These are phyloP conservation scores for Scorias spongiosa DNA, from an alignment of 2,329 filamentous ascomycete genomes.

Conservation along the genomic window DNA sequence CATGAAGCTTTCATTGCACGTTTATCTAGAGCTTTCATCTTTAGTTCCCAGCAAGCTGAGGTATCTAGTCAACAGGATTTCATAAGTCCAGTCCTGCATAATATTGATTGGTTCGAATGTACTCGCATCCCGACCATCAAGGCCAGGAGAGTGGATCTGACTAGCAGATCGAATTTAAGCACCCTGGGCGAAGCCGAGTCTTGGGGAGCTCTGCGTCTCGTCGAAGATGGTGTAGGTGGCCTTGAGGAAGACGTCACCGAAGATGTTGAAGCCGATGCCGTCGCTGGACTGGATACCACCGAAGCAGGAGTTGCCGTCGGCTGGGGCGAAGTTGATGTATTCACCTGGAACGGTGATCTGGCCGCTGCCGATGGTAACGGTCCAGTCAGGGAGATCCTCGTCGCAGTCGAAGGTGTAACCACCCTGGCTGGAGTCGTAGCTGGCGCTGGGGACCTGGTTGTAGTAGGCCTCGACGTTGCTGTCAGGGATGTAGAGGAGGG, in stretches of 20 bases:
- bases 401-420: slow-evolving; percentile 42
- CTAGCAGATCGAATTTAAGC: not conserved
- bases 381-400: slow-evolving; percentile 37
- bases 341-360: slow-evolving; percentile 37
- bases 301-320: slow-evolving; percentile 43
- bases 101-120: no score
- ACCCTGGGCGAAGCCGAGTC: slow-evolving; percentile 27
- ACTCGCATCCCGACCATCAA: not conserved
- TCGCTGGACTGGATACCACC: slow-evolving; percentile 56
- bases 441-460: slow-evolving; percentile 36
- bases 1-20: no score
- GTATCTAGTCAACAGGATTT: no score
- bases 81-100: no score
- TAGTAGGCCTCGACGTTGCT: slow-evolving; percentile 45
- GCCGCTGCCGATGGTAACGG: slow-evolving; percentile 34
- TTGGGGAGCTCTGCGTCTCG: slow-evolving; percentile 22
- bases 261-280: slow-evolving; percentile 49
- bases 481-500: slow-evolving; percentile 45
- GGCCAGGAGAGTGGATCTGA: not conserved
- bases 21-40: no score
- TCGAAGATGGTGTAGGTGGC: slow-evolving; percentile 61
- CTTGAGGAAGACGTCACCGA: slow-evolving; percentile 63
- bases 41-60: no score
- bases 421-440: slow-evolving; percentile 32
- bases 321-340: slow-evolving; percentile 39